Conservation (phyloP, 768 basidiomycete genomes). For the Clitopilus hobsonii region DNA sequence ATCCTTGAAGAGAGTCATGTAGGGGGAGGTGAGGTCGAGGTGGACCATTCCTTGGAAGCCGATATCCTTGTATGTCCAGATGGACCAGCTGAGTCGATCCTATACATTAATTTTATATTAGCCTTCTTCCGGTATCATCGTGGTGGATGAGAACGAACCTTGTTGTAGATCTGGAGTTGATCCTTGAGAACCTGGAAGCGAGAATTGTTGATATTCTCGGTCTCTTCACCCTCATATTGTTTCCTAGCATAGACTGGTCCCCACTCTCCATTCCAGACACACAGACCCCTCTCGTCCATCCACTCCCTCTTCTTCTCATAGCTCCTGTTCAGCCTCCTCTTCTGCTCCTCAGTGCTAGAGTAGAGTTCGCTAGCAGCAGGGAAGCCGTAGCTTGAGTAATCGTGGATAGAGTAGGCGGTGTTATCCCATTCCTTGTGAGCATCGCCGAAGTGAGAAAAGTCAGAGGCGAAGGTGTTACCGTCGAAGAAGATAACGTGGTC, state of each 20-base stretch:
- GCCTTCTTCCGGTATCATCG: not conserved
- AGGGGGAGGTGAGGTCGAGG: conserved; percentile 61
- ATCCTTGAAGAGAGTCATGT: conserved; percentile 61
- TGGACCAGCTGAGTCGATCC: conserved; percentile 73
- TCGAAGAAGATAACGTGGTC: conserved; percentile 78
- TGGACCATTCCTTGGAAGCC: conserved; percentile 88
- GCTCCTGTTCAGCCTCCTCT: conserved; percentile 42
- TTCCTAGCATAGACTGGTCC: conserved; percentile 75
- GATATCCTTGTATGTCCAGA: conserved; percentile 86
- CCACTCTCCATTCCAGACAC: conserved; percentile 81
- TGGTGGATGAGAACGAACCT: conserved; percentile 27
- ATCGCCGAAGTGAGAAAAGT: conserved; percentile 71
- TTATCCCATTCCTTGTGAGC: conserved; percentile 61
- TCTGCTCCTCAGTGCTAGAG: conserved; percentile 47
- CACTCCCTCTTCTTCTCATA: conserved; percentile 75
- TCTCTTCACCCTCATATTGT: conserved; percentile 53
- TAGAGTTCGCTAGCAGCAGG: conserved; percentile 55
- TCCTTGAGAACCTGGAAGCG: conserved; percentile 67
- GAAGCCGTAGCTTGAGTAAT: conserved; percentile 74
- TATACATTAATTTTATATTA: conserved; percentile 15
- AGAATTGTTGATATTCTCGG: conserved; percentile 60
- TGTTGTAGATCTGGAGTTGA: conserved; percentile 68
- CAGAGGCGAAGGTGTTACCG: conserved; percentile 79
- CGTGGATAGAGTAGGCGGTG: conserved; percentile 75
- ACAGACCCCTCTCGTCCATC: conserved; percentile 64